Percentiles rank a stretch among this genome's conserved stretches.
Conservation (phyloP, 1,139 yeast genomes). For the Candida sojae region DNA sequence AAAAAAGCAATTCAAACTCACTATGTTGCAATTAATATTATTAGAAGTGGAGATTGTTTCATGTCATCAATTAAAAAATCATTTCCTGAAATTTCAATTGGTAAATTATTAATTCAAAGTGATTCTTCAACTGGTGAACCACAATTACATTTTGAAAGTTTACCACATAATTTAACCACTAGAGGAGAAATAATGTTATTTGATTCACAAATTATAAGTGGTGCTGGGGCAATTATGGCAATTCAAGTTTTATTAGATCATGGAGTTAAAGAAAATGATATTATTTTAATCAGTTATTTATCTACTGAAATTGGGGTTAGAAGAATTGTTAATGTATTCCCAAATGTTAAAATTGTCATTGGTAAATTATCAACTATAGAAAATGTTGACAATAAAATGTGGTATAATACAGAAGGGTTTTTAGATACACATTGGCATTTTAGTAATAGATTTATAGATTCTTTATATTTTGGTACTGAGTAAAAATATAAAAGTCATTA, state of each 20-base stretch:
- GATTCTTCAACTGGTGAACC: constrained; percentile 93
- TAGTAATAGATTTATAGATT: constrained; percentile 71
- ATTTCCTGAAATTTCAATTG: constrained; percentile 75
- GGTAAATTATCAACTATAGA: constrained; percentile 60
- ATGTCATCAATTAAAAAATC: constrained; percentile 74
- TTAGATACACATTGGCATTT: constrained; percentile 60
- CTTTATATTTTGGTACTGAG: constrained; percentile 76
- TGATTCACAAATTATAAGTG: constrained; percentile 88
- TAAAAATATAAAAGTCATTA: constrained; percentile 11
- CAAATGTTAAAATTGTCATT: constrained; percentile 63
- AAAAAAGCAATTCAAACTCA: constrained; percentile 39
- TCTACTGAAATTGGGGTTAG: constrained; percentile 85
- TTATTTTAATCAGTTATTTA: constrained; percentile 68
- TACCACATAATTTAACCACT: constrained; percentile 33
- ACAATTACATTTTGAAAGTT: constrained; percentile 73
- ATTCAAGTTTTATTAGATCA: constrained; percentile 85
- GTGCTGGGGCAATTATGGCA: constrained; percentile 95
- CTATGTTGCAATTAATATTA: constrained; percentile 72
- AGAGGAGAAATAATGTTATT: constrained; percentile 60
- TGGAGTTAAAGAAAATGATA: constrained; percentile 61
- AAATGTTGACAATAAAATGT: constrained; percentile 10
- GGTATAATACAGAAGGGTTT: constrained; percentile 39
- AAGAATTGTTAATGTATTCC: constrained; percentile 73
- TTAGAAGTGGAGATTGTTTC: constrained; percentile 93
- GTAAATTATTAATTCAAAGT: constrained; percentile 84